Percentiles rank a stretch among this genome's conserved stretches.
Evolutionary conservation across 2,329 filamentous ascomycete genomes (phyloP).

Genomic region (Botrytis cinerea): DNA sequence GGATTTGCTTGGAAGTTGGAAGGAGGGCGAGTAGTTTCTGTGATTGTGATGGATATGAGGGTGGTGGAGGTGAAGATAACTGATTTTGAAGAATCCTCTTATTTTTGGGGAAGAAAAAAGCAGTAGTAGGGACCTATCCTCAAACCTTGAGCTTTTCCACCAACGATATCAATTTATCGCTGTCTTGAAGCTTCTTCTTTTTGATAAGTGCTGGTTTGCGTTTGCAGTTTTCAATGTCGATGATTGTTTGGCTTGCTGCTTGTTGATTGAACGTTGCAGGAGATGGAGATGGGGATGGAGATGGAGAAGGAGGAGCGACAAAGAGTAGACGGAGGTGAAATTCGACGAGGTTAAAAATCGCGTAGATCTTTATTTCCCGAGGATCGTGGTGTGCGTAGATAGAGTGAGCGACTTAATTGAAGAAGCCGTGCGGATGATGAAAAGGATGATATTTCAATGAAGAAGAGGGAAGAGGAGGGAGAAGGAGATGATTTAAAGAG

Average conservation of each 20-base stretch:
- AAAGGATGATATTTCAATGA: background rate
- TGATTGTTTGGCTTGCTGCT: background rate
- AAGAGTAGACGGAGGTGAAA: slow-evolving; percentile 7
- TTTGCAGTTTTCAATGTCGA: background rate
- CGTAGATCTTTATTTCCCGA: slow-evolving; percentile 17
- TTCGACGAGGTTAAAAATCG: background rate
- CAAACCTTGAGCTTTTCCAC: slow-evolving; percentile 42
- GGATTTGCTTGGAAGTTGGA: slow-evolving; percentile 40
- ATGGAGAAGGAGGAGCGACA: background rate
- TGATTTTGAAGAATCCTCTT: slow-evolving; percentile 38
- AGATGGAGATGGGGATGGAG: background rate
- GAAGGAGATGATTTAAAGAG: background rate
- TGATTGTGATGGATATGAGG: slow-evolving; percentile 30
- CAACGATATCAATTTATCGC: slow-evolving; percentile 32
- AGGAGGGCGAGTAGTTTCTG: slow-evolving; percentile 16
- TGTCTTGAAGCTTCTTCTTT: slow-evolving; percentile 25
- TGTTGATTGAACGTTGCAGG: slow-evolving; percentile 8
- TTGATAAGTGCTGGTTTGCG: background rate
- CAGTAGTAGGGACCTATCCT: slow-evolving; percentile 43
- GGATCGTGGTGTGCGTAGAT: background rate
- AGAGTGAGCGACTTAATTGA: background rate
- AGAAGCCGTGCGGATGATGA: background rate
- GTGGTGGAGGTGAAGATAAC: slow-evolving; percentile 34
- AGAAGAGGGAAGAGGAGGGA: too few relatives aligned
- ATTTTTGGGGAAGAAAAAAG: slow-evolving; percentile 34